These are phyloP conservation scores for Dactylonectria macrodidyma DNA, from an alignment of 2,329 filamentous ascomycete species.

Conservation along the genomic window DNA sequence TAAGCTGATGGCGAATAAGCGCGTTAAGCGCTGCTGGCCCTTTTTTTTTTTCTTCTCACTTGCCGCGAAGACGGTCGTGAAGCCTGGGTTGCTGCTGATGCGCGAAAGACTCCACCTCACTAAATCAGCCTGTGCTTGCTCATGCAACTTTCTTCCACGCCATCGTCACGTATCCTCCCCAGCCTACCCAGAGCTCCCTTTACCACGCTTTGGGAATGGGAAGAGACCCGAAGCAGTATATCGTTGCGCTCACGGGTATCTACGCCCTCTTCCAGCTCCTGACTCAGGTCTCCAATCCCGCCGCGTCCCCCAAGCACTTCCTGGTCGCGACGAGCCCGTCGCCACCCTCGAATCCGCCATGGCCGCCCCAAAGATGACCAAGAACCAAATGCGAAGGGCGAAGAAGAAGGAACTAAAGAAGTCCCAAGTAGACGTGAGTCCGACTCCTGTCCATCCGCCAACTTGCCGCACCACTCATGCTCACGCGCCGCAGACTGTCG, in stretches of 20 bases:
- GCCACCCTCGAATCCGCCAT: constrained; percentile 59
- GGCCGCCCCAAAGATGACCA: constrained; percentile 83
- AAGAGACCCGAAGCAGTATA: constrained; percentile 57
- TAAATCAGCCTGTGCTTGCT: constrained; percentile 25
- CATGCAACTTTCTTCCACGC: constrained; percentile 24
- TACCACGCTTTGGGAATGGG: constrained; percentile 50
- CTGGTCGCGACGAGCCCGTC: constrained; percentile 46
- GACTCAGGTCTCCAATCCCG: constrained; percentile 53
- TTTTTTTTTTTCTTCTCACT: constrained; percentile 15
- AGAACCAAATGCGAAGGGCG: constrained; percentile 93
- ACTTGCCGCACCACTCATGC: constrained; percentile 10
- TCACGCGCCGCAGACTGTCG: constrained; percentile 42
- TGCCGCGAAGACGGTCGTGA: neutral
- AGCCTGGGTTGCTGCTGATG: constrained; percentile 18
- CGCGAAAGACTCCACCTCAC: constrained; percentile 30
- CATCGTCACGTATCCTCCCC: constrained; percentile 17
- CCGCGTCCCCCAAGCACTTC: constrained; percentile 45
- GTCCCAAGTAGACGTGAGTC: constrained; percentile 67
- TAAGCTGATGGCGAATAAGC: constrained; percentile 25
- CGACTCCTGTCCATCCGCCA: neutral
- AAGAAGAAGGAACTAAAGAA: constrained; percentile 96
- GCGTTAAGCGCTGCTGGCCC: constrained; percentile 13
- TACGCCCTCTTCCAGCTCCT: constrained; percentile 57
- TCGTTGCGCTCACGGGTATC: constrained; percentile 51
- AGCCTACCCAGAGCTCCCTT: constrained; percentile 20